Evolutionary conservation across 495 filamentous ascomycete genomes (phyloP), one percentile per base, ranked within the genome.

Genomic region (Talaromyces thailandensis): DNA sequence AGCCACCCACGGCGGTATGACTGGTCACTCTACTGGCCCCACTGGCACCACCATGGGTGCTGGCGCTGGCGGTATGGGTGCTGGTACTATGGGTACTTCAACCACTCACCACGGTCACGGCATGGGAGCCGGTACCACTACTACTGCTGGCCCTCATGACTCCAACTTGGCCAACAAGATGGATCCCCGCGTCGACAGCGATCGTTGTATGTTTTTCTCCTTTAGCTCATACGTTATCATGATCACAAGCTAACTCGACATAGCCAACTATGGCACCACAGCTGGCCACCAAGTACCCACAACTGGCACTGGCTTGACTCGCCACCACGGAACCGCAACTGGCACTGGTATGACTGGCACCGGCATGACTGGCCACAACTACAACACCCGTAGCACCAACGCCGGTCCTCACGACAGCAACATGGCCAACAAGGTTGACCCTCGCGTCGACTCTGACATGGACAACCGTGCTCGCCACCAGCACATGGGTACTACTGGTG

Each of bases 331-430:
- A 3, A 29, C 57, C 40, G 28, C 57, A 9, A 43, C 14, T 25
- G 57, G 55, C 24, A 31, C 31, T 35, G 57, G 31, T 11, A 40
- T 40, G 35, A 40, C 14, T 0, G 35, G 35, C 12, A 37, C 35
- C 4, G 12, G 35, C 16, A 37, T 16, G 35, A 37, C 59, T 61
- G 40, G 60, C 24, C 29, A 35, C 28, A 11, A 28, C 48, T 62
- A 45, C 58, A 51, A 51, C 26, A 60, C 37, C 16, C 58, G 58
- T 5, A 53, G 55, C 24, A 59, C 64, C n/a, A 68, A 70, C 23
- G 66, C 73, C 11, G 79, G 78, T 9, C 79, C 77, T 35, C 79
- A 81, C 50, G 23, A 66, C 50, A 75, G 72, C 64, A 78, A 81
- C 66, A 58, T 77, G 14, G 73, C 65, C 40, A 81, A 81, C 69